phyloP scores from a whole-genome alignment of 2,329 filamentous ascomycete genomes.

The Phyllosticta ampelicida region DNA sequence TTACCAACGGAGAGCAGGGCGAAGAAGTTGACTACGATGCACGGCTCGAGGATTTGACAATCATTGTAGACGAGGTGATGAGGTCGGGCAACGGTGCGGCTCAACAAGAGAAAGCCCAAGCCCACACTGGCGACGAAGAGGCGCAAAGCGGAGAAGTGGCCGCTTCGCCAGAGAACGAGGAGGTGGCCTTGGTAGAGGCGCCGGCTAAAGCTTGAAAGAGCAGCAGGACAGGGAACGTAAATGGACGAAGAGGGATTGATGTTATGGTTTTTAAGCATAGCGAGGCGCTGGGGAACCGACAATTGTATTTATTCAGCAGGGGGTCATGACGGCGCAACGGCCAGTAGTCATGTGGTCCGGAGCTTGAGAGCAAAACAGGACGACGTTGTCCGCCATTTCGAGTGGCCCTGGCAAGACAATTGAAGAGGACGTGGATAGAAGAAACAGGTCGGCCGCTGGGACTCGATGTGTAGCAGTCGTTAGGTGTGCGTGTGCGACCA shows the following conservation, averaged over 20 bases:
- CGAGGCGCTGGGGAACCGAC: slow-evolving; percentile 2
- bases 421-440: no score
- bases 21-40: slow-evolving; percentile 9
- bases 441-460: no score
- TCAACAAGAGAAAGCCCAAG: not conserved
- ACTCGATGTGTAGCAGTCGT: no score
- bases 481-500: no score
- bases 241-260: not conserved
- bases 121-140: not conserved
- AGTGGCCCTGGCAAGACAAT: not conserved
- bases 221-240: not conserved
- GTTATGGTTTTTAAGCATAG: slow-evolving; percentile 2
- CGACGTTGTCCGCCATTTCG: not conserved
- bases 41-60: slow-evolving; percentile 23
- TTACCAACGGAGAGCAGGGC: slow-evolving; percentile 8
- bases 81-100: not conserved
- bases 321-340: not conserved
- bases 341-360: not conserved
- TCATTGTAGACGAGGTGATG: slow-evolving; percentile 26
- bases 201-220: not conserved
- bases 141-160: not conserved
- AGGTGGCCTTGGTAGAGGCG: not conserved
- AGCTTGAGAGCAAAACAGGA: no score
- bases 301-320: not conserved
- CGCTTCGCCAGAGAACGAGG: not conserved